These are phyloP conservation scores for Euphorbia schlechtendalii DNA, from an alignment of 441 rosid species.

Conservation along the genomic window DNA sequence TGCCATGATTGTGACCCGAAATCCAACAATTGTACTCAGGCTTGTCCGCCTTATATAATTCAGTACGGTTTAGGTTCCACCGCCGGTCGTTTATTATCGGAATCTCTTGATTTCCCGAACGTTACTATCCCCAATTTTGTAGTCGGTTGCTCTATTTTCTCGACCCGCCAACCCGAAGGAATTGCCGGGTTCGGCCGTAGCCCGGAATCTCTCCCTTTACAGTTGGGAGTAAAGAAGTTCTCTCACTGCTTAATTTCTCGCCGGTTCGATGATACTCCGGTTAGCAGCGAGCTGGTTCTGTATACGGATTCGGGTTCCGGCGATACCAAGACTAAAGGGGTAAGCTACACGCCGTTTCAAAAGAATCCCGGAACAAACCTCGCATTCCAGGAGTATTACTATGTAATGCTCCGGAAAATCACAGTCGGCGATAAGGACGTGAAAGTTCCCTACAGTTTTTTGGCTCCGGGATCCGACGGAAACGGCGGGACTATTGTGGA, in stretches of 20 bases:
- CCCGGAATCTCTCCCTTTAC: slow-evolving; percentile 54
- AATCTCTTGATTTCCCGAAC: slow-evolving; percentile 41
- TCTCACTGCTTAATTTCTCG: slow-evolving; percentile 68
- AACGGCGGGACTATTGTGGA: slow-evolving; percentile 86
- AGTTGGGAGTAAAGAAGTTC: slow-evolving; percentile 56
- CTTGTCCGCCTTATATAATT: slow-evolving; percentile 64
- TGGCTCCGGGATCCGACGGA: slow-evolving; percentile 56
- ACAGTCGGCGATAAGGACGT: slow-evolving; percentile 51
- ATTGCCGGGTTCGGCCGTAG: slow-evolving; percentile 81
- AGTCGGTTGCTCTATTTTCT: slow-evolving; percentile 68
- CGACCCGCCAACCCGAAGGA: slow-evolving; percentile 69
- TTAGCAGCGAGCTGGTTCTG: slow-evolving; percentile 50
- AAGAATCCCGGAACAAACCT: slow-evolving; percentile 40
- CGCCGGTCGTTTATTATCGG: slow-evolving; percentile 51
- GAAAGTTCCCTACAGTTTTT: slow-evolving; percentile 50
- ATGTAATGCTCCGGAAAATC: slow-evolving; percentile 51
- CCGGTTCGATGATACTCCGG: slow-evolving; percentile 44
- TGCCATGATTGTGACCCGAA: slow-evolving; percentile 39
- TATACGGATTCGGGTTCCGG: slow-evolving; percentile 35
- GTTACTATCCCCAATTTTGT: slow-evolving; percentile 44
- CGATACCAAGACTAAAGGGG: slow-evolving; percentile 36
- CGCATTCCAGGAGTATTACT: slow-evolving; percentile 48
- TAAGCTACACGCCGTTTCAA: slow-evolving; percentile 59
- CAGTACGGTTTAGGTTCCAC: slow-evolving; percentile 78
- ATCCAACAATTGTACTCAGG: slow-evolving; percentile 41